These are phyloP conservation scores for Dryas alaskensis DNA, from an alignment of 306 rosid genomes.

Conservation along the genomic window DNA sequence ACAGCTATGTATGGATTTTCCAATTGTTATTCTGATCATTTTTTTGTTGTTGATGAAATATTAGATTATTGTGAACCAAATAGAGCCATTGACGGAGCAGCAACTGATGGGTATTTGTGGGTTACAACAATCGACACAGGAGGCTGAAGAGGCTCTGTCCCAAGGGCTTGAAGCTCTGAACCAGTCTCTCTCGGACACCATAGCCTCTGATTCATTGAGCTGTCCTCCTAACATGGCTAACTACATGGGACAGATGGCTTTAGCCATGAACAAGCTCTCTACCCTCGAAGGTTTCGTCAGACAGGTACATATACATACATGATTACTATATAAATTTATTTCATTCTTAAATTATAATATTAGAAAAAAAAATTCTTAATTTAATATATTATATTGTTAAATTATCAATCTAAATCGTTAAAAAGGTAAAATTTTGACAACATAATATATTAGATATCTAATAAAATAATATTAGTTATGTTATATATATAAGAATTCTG, in stretches of 20 bases:
- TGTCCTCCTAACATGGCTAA: slow-evolving; percentile 78
- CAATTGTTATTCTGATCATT: no score
- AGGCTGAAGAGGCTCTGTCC: slow-evolving; percentile 77
- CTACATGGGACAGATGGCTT: slow-evolving; percentile 96
- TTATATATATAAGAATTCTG: no score
- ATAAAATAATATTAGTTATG: no score
- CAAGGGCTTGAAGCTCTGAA: slow-evolving; percentile 83
- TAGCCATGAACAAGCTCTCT: slow-evolving; percentile 88
- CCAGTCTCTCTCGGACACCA: slow-evolving; percentile 70
- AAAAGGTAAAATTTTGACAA: no score
- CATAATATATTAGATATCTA: no score
- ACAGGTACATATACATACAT: slow-evolving; percentile 54
- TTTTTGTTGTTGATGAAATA: background rate
- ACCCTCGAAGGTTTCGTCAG: slow-evolving; percentile 77
- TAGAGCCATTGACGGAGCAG: slow-evolving; percentile 90
- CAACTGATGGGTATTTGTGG: slow-evolving; percentile 80
- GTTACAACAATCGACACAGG: slow-evolving; percentile 86
- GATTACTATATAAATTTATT: background rate
- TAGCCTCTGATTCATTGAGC: slow-evolving; percentile 72
- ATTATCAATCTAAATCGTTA: no score
- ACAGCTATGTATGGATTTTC: background rate
- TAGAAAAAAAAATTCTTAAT: no score
- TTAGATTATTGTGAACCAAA: slow-evolving; percentile 63
- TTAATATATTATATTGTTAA: no score
- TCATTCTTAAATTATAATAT: no score